Percentiles rank a stretch among this genome's conserved stretches.
These are phyloP conservation scores for Colletotrichum brevisporum DNA, from an alignment of 2,329 filamentous ascomycete species.

Conservation along the genomic window DNA sequence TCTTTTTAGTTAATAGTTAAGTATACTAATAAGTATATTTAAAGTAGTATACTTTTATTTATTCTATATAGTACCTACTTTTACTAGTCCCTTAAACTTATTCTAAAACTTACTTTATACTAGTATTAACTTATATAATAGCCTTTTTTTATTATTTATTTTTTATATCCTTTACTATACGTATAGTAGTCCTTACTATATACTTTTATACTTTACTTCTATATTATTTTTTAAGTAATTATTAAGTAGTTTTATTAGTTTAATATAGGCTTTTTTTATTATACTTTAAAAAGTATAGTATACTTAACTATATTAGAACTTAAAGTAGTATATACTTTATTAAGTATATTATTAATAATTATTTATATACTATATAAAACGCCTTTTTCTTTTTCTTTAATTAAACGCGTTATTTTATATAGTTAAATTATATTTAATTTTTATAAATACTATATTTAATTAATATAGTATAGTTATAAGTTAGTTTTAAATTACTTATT, in stretches of 20 bases:
- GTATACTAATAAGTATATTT: neutral
- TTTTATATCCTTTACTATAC: slow-evolving; percentile 18
- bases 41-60: neutral
- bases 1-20: neutral
- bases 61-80: neutral
- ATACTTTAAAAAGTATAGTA: slow-evolving; percentile 28
- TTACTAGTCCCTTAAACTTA: neutral
- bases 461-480: neutral
- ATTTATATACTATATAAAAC: neutral
- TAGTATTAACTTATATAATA: slow-evolving; percentile 14
- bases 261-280: slow-evolving; percentile 17
- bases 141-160: slow-evolving; percentile 1
- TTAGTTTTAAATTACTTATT: neutral
- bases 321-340: neutral
- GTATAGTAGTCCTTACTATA: slow-evolving; percentile 18
- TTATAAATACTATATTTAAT: neutral
- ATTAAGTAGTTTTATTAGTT: slow-evolving; percentile 24
- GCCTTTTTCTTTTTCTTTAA: neutral
- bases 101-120: neutral
- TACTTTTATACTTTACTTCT: slow-evolving; percentile 29
- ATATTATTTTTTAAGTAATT: slow-evolving; percentile 34
- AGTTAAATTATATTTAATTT: neutral
- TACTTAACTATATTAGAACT: slow-evolving; percentile 6
- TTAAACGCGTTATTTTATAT: neutral
- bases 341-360: neutral